phyloP scores from a whole-genome alignment of 2,329 filamentous ascomycete genomes.

The Colletotrichum horii region DNA sequence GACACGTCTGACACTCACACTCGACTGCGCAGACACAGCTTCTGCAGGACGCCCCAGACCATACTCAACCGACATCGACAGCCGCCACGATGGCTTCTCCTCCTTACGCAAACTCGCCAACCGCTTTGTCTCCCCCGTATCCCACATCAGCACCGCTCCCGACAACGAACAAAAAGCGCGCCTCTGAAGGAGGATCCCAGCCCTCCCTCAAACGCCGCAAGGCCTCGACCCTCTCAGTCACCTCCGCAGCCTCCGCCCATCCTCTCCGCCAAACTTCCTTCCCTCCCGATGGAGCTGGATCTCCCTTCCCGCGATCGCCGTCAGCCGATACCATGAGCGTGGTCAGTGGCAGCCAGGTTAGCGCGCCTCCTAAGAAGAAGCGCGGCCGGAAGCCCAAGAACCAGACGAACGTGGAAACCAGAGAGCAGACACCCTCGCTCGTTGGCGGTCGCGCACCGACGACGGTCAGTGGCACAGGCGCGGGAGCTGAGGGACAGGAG shows the following conservation, averaged over 20 bases:
- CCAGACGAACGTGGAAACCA: constrained; percentile 49
- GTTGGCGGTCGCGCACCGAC: constrained; percentile 52
- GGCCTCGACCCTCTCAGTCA: constrained; percentile 65
- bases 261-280: constrained; percentile 84
- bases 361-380: constrained; percentile 61
- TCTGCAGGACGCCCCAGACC: not conserved
- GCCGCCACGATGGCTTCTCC: constrained; percentile 58
- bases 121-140: constrained; percentile 61
- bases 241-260: constrained; percentile 60
- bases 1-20: not conserved
- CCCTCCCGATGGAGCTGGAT: constrained; percentile 63
- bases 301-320: constrained; percentile 66
- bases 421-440: constrained; percentile 43
- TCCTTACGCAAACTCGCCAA: constrained; percentile 53
- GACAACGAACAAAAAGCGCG: constrained; percentile 63
- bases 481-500: constrained; percentile 44
- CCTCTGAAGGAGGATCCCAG: constrained; percentile 57
- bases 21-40: not conserved
- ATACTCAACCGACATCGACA: not conserved
- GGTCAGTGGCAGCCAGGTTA: constrained; percentile 66
- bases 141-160: constrained; percentile 56
- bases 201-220: constrained; percentile 71
- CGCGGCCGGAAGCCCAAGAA: constrained; percentile 66
- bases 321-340: constrained; percentile 66
- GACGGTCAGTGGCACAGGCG: constrained; percentile 46